Percentiles rank a stretch among this genome's conserved stretches.
Evolutionary conservation across 2,329 filamentous ascomycete species (phyloP).

Genomic region (Dactylellina drechsleri): DNA sequence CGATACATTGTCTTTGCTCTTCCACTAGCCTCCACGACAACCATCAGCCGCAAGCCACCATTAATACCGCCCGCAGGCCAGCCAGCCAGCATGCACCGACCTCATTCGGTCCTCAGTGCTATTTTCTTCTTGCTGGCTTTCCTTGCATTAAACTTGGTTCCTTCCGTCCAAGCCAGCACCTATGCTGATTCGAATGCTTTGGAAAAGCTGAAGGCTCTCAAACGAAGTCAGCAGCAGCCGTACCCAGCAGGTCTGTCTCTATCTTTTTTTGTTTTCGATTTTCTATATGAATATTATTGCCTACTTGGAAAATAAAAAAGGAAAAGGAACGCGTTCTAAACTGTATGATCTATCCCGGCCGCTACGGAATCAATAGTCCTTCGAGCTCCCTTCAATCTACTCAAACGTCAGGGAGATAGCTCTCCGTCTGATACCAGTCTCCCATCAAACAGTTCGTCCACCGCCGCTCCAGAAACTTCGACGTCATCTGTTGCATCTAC

Average conservation of each 20-base stretch:
- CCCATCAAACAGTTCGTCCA: conserved; percentile 33
- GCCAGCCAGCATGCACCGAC: conserved; percentile 14
- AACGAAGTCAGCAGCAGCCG: conserved; percentile 34
- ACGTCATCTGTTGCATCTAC: conserved; percentile 2
- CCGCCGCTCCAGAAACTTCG: conserved; percentile 16
- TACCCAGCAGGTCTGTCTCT: conserved; percentile 8
- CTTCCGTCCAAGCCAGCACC: conserved; percentile 31
- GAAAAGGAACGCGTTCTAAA: no score
- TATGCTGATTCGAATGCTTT: conserved; percentile 41
- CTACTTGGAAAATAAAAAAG: background rate
- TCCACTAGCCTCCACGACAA: no score
- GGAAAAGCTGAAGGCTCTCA: conserved; percentile 43
- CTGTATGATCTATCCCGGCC: no score
- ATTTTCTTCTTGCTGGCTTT: conserved; percentile 18
- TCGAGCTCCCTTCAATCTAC: conserved; percentile 24
- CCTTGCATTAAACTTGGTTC: conserved; percentile 29
- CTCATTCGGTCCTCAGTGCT: conserved; percentile 30
- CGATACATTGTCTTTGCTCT: background rate
- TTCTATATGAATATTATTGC: background rate
- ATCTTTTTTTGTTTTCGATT: background rate
- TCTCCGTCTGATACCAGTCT: conserved; percentile 11
- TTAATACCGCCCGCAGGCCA: background rate
- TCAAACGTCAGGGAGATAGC: conserved; percentile 38
- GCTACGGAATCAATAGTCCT: conserved; percentile 3
- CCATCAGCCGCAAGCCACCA: conserved; percentile 37